These are phyloP conservation scores for Suillus hirtellus DNA, from an alignment of 768 basidiomycete species.

Conservation along the genomic window DNA sequence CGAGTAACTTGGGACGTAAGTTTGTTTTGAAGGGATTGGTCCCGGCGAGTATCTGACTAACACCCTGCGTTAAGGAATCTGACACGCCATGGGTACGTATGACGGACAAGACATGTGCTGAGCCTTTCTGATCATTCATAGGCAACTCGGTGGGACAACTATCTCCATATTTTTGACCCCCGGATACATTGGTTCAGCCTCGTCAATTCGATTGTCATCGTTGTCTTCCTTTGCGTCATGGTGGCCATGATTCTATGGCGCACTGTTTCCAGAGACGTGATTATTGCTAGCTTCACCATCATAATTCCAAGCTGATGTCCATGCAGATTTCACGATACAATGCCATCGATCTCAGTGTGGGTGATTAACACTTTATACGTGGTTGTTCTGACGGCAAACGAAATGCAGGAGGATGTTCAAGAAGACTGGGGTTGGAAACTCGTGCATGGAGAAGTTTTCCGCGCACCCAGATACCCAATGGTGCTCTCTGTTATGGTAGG, in stretches of 20 bases:
- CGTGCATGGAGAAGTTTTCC: slow-evolving; percentile 95
- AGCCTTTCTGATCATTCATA: slow-evolving; percentile 32
- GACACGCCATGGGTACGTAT: slow-evolving; percentile 74
- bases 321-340: slow-evolving; percentile 90
- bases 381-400: slow-evolving; percentile 5
- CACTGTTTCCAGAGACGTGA: slow-evolving; percentile 84
- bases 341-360: slow-evolving; percentile 84
- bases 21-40: slow-evolving; percentile 12
- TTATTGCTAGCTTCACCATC: slow-evolving; percentile 22
- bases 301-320: slow-evolving; percentile 17
- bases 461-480: slow-evolving; percentile 76
- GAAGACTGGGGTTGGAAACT: slow-evolving; percentile 99
- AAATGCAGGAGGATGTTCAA: slow-evolving; percentile 82
- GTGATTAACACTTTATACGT: slow-evolving; percentile 22
- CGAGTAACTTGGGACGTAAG: slow-evolving; percentile 83
- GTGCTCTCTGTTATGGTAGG: slow-evolving; percentile 85
- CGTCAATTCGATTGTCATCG: slow-evolving; percentile 90
- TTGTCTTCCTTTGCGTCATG: slow-evolving; percentile 89
- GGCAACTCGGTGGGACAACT: slow-evolving; percentile 97
- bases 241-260: slow-evolving; percentile 88
- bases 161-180: slow-evolving; percentile 91
- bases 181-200: slow-evolving; percentile 97
- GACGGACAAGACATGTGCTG: not conserved
- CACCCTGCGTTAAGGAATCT: slow-evolving; percentile 56
- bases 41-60: not conserved